These are phyloP conservation scores for Fagopyrum tataricum DNA, from an alignment of 148 eudicot species.

Conservation along the genomic window DNA sequence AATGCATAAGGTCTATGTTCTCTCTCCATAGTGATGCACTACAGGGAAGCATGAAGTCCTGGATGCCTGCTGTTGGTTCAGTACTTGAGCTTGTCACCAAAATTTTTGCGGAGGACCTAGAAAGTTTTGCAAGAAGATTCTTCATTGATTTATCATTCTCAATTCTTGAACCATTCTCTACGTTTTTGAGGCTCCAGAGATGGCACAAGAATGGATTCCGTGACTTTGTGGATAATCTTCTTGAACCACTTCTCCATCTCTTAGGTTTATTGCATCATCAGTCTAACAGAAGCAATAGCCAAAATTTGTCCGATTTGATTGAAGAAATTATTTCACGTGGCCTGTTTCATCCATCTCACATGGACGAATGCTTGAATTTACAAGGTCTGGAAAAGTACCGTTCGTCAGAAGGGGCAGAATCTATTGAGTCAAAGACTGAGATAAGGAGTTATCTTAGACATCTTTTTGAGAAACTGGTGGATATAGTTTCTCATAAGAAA, in stretches of 20 bases:
- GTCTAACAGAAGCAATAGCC: slow-evolving; percentile 17
- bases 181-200: slow-evolving; percentile 70
- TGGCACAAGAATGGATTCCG: slow-evolving; percentile 68
- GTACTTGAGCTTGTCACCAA: slow-evolving; percentile 48
- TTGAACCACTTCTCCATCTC: slow-evolving; percentile 62
- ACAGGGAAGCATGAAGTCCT: slow-evolving; percentile 67
- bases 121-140: slow-evolving; percentile 30
- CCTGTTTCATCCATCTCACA: slow-evolving; percentile 73
- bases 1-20: slow-evolving; percentile 52
- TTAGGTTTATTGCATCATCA: slow-evolving; percentile 33
- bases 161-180: slow-evolving; percentile 73
- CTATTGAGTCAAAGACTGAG: slow-evolving; percentile 30
- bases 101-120: slow-evolving; percentile 27
- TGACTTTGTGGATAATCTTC: slow-evolving; percentile 72
- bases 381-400: slow-evolving; percentile 51
- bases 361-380: slow-evolving; percentile 76
- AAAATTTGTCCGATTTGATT: slow-evolving; percentile 32
- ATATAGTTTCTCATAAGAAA: slow-evolving; percentile 50
- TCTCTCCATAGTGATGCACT: slow-evolving; percentile 50
- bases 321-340: slow-evolving; percentile 70
- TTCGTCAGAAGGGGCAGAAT: slow-evolving; percentile 32
- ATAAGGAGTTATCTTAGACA: slow-evolving; percentile 85
- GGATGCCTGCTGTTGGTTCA: slow-evolving; percentile 45
- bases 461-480: slow-evolving; percentile 74
- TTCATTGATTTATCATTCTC: slow-evolving; percentile 43